Conservation (phyloP, 257 asterid genomes). For the Anisodus tanguticus region DNA sequence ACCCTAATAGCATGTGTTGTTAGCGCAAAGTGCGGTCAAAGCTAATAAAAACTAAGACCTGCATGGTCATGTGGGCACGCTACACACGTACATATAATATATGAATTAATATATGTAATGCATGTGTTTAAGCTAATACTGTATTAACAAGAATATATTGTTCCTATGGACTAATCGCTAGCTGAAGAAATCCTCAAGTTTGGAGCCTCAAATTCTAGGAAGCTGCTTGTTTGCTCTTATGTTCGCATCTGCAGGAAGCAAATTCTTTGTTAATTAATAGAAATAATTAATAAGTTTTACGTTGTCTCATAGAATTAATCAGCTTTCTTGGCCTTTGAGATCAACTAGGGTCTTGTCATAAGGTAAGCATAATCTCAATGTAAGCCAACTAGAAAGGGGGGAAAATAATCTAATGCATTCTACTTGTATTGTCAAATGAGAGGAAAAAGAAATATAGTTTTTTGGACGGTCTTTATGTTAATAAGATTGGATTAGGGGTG, state of each 20-base stretch:
- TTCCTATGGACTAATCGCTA: neutral
- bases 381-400: neutral
- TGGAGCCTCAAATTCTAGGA: slow-evolving; percentile 34
- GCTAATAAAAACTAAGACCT: slow-evolving; percentile 4
- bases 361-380: neutral
- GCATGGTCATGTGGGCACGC: slow-evolving; percentile 29
- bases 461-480: neutral
- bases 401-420: neutral
- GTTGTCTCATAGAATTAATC: neutral
- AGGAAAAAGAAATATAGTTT: neutral
- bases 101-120: neutral
- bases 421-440: neutral
- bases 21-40: slow-evolving; percentile 30
- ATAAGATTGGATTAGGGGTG: neutral
- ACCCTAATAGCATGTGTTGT: slow-evolving; percentile 24
- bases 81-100: neutral
- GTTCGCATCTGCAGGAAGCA: slow-evolving; percentile 25
- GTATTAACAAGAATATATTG: neutral
- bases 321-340: slow-evolving; percentile 16
- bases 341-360: neutral
- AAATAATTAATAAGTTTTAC: neutral
- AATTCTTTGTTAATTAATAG: slow-evolving; percentile 24
- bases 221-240: slow-evolving; percentile 23
- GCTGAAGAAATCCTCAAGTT: slow-evolving; percentile 17
- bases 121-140: neutral